Evolutionary conservation across 23 red algal species (phyloP).

Genomic region (Gracilaria gracilis): DNA sequence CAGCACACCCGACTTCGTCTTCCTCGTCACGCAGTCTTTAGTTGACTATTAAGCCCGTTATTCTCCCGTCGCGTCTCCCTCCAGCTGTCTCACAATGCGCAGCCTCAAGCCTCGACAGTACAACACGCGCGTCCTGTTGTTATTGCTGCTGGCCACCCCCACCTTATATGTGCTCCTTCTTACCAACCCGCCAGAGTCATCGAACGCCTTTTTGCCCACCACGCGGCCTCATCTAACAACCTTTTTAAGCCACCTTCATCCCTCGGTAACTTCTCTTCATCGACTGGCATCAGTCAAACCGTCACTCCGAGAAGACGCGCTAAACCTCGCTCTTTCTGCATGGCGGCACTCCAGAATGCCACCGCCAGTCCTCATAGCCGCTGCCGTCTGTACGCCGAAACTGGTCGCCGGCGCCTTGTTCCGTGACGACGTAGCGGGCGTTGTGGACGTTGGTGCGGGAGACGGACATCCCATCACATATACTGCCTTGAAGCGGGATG

Average conservation of each 20-base stretch:
- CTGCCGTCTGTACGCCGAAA: constrained; percentile 4
- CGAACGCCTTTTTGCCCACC: constrained; percentile 25
- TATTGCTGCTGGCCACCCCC: not conserved
- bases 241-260: constrained; percentile 20
- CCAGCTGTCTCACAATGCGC: not conserved
- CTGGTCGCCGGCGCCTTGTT: constrained; percentile 2
- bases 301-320: not conserved
- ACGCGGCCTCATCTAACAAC: constrained; percentile 27
- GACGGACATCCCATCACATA: constrained; percentile 25
- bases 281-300: constrained; percentile 15
- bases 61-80: not conserved
- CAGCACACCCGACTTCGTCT: no score
- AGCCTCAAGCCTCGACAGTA: not conserved
- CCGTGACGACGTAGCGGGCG: constrained; percentile 1
- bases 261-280: constrained; percentile 19
- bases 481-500: not conserved
- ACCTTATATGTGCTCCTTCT: constrained; percentile 11
- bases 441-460: constrained; percentile 28
- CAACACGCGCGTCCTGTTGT: not conserved
- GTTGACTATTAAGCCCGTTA: no score
- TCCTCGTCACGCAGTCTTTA: not conserved
- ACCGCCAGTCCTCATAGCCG: constrained; percentile 13
- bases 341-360: constrained; percentile 30
- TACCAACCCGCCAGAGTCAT: not conserved
- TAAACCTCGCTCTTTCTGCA: constrained; percentile 3